Conservation (phyloP, 768 basidiomycete genomes). For the Pleurotus cornucopiae region DNA sequence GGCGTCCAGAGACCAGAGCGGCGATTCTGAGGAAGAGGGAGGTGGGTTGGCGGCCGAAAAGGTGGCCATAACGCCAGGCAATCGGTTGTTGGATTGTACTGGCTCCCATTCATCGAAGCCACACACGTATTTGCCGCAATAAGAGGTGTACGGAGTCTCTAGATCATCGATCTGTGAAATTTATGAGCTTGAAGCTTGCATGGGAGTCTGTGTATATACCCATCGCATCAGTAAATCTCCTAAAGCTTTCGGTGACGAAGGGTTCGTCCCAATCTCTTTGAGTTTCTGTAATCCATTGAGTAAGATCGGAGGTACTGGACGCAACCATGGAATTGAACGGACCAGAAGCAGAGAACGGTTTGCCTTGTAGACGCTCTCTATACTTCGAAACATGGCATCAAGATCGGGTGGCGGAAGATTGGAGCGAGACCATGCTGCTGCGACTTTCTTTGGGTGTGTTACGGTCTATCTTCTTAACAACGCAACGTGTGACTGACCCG, state of each 20-base stretch:
- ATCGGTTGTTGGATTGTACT: slow-evolving; percentile 69
- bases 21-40: slow-evolving; percentile 36
- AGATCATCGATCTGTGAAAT: slow-evolving; percentile 81
- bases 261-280: slow-evolving; percentile 90
- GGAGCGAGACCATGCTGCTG: slow-evolving; percentile 94
- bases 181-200: slow-evolving; percentile 12
- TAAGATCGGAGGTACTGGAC: slow-evolving; percentile 7
- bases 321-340: slow-evolving; percentile 18
- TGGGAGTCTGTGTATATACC: slow-evolving; percentile 48
- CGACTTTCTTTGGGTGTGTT: slow-evolving; percentile 67
- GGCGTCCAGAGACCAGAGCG: slow-evolving; percentile 79
- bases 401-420: slow-evolving; percentile 92
- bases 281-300: slow-evolving; percentile 60
- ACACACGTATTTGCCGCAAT: slow-evolving; percentile 62
- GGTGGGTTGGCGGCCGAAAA: slow-evolving; percentile 70
- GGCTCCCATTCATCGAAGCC: slow-evolving; percentile 87
- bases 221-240: slow-evolving; percentile 97
- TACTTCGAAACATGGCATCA: slow-evolving; percentile 90
- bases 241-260: slow-evolving; percentile 87
- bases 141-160: slow-evolving; percentile 79
- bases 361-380: slow-evolving; percentile 90
- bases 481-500: slow-evolving; percentile 54
- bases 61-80: slow-evolving; percentile 59
- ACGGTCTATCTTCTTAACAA: background rate
- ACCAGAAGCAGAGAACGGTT: slow-evolving; percentile 80